Percentiles rank a stretch among this genome's conserved stretches.
These are phyloP conservation scores for Boletales sp. DNA, from an alignment of 768 basidiomycete genomes.

Conservation along the genomic window DNA sequence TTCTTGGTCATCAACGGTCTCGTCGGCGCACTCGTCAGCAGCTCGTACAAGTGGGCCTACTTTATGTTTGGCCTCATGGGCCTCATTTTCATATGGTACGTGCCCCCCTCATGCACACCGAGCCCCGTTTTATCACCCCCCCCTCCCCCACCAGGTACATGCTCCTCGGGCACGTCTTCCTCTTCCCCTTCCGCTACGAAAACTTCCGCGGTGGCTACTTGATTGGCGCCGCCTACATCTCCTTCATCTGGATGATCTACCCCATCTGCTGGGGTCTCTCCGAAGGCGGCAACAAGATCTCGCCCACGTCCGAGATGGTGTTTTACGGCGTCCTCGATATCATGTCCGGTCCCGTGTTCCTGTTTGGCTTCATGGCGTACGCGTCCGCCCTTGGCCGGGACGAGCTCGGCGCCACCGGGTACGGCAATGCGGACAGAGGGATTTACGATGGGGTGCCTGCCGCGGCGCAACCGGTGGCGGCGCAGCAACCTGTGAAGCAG, in stretches of 20 bases:
- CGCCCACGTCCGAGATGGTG: constrained; percentile 50
- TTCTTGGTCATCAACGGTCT: constrained; percentile 45
- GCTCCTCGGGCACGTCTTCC: constrained; percentile 26
- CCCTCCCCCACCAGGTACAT: constrained; percentile 24
- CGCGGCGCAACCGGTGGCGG: not conserved
- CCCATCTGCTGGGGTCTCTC: constrained; percentile 55
- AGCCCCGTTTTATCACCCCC: not conserved
- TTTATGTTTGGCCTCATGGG: constrained; percentile 45
- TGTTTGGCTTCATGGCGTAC: constrained; percentile 29
- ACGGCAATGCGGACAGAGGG: constrained; percentile 9
- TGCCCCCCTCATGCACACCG: constrained; percentile 6
- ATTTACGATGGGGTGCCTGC: not conserved
- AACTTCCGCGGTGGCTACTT: constrained; percentile 27
- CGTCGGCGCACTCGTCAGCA: constrained; percentile 48
- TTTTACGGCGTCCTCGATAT: constrained; percentile 50
- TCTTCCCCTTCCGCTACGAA: constrained; percentile 23
- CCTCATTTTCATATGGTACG: constrained; percentile 48
- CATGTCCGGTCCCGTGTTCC: constrained; percentile 36
- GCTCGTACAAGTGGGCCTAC: constrained; percentile 53
- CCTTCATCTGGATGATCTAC: constrained; percentile 56
- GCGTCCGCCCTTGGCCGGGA: not conserved
- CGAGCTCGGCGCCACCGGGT: constrained; percentile 3
- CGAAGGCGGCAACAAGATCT: constrained; percentile 50
- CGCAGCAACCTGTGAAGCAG: not conserved
- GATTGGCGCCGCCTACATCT: constrained; percentile 40